Evolutionary conservation across 768 basidiomycete genomes (phyloP).

Genomic region (Hortiboletus campestris): DNA sequence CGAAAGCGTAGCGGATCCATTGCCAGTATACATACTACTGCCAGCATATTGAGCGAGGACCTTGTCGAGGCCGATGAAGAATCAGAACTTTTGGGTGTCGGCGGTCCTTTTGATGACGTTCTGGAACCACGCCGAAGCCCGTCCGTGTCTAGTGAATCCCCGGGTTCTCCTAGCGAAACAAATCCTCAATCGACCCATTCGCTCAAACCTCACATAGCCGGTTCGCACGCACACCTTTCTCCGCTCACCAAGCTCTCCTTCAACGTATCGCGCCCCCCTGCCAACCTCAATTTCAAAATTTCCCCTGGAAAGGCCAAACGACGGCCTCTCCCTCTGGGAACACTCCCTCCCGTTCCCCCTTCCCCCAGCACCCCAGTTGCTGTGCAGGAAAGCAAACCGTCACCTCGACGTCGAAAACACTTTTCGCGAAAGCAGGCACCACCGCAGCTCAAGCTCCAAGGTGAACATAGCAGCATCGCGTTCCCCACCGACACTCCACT

Average conservation of each 20-base stretch:
- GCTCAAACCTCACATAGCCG: conserved; percentile 20
- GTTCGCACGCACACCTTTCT: conserved; percentile 8
- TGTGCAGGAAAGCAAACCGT: conserved; percentile 29
- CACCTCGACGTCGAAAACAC: conserved; percentile 44
- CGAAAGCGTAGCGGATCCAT: conserved; percentile 74
- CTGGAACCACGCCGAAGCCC: conserved; percentile 36
- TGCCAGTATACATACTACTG: conserved; percentile 65
- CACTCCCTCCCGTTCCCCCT: conserved; percentile 69
- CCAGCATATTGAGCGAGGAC: conserved; percentile 75
- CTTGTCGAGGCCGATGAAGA: conserved; percentile 84
- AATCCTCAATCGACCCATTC: conserved; percentile 20
- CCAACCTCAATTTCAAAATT: conserved; percentile 50
- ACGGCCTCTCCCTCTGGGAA: conserved; percentile 58
- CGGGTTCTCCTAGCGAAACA: conserved; percentile 34
- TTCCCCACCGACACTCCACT: conserved; percentile 26
- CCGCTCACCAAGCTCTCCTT: conserved; percentile 56
- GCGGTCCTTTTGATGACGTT: conserved; percentile 55
- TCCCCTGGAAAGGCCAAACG: conserved; percentile 54
- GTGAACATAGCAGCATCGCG: conserved; percentile 24
- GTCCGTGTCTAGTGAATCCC: conserved; percentile 35
- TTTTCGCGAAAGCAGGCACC: conserved; percentile 55
- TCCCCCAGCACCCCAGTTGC: conserved; percentile 61
- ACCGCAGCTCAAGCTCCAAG: conserved; percentile 53
- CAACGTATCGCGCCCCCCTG: conserved; percentile 38
- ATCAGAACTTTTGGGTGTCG: conserved; percentile 63